Evolutionary conservation across 73 alveolate genomes (phyloP).

Genomic region (Loxodes magnus): DNA sequence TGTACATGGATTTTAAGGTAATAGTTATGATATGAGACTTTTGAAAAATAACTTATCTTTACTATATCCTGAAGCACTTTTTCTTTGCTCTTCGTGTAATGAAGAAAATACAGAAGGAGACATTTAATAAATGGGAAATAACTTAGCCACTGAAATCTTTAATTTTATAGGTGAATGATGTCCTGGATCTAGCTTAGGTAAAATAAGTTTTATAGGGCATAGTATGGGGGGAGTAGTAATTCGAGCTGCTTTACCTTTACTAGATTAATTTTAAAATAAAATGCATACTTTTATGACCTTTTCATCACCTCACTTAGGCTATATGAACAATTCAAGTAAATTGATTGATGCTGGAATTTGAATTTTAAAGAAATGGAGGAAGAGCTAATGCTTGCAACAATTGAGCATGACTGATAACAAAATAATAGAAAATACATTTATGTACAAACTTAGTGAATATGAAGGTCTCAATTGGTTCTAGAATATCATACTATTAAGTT

Average conservation of each 20-base stretch:
- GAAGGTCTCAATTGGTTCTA: slow-evolving; percentile 86
- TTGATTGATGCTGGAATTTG: slow-evolving; percentile 90
- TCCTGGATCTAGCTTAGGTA: slow-evolving; percentile 23
- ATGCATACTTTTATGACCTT: slow-evolving; percentile 86
- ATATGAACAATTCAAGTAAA: slow-evolving; percentile 63
- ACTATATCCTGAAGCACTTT: slow-evolving; percentile 93
- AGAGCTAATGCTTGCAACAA: slow-evolving; percentile 83
- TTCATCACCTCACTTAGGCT: slow-evolving; percentile 99
- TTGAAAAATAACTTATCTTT: slow-evolving; percentile 88
- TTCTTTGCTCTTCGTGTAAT: slow-evolving; percentile 80
- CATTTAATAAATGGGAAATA: slow-evolving; percentile 92
- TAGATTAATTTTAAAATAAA: slow-evolving; percentile 77
- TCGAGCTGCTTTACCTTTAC: slow-evolving; percentile 84
- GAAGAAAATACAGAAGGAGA: slow-evolving; percentile 95
- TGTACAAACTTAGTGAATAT: slow-evolving; percentile 54
- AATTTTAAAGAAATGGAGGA: slow-evolving; percentile 96
- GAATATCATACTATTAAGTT: slow-evolving; percentile 72
- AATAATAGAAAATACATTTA: slow-evolving; percentile 45
- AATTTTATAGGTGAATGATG: slow-evolving; percentile 40
- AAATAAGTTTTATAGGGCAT: slow-evolving; percentile 49
- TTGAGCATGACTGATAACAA: slow-evolving; percentile 81
- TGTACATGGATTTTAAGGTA: slow-evolving; percentile 99
- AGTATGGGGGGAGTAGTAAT: slow-evolving; percentile 90
- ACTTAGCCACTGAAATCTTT: slow-evolving; percentile 74
- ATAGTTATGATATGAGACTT: slow-evolving; percentile 93